Evolutionary conservation across 2,329 filamentous ascomycete species (phyloP).

Genomic region (Alternaria dauci): DNA sequence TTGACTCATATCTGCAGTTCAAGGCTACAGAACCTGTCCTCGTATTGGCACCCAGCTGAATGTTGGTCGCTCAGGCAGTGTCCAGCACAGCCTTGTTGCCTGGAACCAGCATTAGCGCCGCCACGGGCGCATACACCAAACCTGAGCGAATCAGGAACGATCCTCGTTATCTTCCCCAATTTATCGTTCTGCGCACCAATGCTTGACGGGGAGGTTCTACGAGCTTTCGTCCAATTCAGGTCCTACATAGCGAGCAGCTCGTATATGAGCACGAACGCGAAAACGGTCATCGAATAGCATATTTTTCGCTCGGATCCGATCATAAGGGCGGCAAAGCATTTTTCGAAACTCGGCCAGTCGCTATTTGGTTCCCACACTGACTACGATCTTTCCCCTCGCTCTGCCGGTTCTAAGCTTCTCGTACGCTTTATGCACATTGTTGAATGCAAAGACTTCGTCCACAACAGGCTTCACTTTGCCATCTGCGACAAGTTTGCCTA

Average conservation of each 20-base stretch:
- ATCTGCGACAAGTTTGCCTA: constrained; percentile 63
- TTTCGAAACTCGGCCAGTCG: not conserved
- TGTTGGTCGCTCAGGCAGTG: not conserved
- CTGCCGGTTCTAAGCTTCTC: constrained; percentile 63
- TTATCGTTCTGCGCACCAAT: not conserved
- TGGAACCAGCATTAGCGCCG: constrained; percentile 1
- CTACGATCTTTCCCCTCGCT: constrained; percentile 66
- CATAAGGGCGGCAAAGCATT: not conserved
- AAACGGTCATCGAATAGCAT: not conserved
- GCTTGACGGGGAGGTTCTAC: not conserved
- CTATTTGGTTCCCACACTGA: constrained; percentile 18
- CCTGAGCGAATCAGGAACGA: not conserved
- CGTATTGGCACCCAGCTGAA: not conserved
- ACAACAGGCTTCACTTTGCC: constrained; percentile 65
- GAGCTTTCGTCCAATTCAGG: not conserved
- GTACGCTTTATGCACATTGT: constrained; percentile 64
- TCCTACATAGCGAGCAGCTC: not conserved
- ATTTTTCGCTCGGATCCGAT: not conserved
- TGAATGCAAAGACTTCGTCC: constrained; percentile 62
- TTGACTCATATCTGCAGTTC: not conserved
- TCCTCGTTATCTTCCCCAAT: not conserved
- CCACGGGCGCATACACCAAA: not conserved
- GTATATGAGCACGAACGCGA: not conserved
- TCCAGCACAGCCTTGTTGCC: not conserved
- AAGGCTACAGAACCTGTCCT: not conserved